Conservation (phyloP, 75 land plant species). For the Gnetum montanum region DNA sequence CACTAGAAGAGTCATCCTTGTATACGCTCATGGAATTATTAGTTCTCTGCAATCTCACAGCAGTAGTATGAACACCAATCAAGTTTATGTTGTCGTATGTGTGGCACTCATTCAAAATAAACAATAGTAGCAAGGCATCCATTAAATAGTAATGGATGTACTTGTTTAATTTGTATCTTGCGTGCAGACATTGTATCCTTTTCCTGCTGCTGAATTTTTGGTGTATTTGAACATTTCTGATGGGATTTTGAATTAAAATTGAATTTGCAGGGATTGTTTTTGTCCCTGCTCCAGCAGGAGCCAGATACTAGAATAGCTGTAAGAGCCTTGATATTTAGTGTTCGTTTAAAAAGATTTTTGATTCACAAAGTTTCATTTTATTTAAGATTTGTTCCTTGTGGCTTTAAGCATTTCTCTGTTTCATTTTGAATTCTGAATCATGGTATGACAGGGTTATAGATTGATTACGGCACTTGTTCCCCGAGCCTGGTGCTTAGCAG, state of each 20-base stretch:
- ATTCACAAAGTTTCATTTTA: not conserved
- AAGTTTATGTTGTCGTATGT: too few relatives aligned
- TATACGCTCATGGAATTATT: too few relatives aligned
- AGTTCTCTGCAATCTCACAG: too few relatives aligned
- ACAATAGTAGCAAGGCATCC: too few relatives aligned
- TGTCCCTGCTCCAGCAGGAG: constrained; percentile 58
- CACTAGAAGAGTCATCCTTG: too few relatives aligned
- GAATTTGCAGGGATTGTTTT: constrained; percentile 42
- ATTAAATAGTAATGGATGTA: too few relatives aligned
- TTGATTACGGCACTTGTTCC: constrained; percentile 40
- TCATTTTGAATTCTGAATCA: not conserved
- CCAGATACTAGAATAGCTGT: constrained; percentile 72
- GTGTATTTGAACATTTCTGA: not conserved
- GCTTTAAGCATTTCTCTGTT: not conserved
- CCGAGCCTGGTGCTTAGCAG: constrained; percentile 52
- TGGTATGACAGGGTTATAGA: constrained; percentile 50
- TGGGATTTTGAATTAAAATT: not conserved
- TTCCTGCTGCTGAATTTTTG: not conserved
- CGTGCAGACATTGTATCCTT: too few relatives aligned
- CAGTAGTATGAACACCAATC: too few relatives aligned
- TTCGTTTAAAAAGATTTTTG: not conserved
- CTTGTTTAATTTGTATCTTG: too few relatives aligned
- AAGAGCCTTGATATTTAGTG: constrained; percentile 9
- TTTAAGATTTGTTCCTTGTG: not conserved
- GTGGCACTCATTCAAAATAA: too few relatives aligned